Evolutionary conservation across 2,329 filamentous ascomycete genomes (phyloP).

Genomic region (Kalmusia sp.): DNA sequence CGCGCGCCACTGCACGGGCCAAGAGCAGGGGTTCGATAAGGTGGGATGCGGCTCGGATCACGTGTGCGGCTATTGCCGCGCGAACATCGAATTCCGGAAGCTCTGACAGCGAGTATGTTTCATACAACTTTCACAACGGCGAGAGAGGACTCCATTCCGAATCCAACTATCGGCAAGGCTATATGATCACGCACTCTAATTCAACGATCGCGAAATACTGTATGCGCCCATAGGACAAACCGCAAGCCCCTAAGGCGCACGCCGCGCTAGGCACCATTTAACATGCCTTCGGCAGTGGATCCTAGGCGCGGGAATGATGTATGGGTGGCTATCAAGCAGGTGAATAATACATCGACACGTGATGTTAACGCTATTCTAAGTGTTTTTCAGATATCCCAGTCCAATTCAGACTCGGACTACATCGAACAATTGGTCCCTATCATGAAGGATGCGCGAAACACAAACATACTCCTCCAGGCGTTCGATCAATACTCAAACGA

Average conservation of each 20-base stretch:
- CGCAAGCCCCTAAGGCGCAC: neutral
- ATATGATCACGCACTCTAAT: neutral
- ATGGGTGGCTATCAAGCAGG: slow-evolving; percentile 58
- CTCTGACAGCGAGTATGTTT: slow-evolving; percentile 25
- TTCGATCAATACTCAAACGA: slow-evolving; percentile 83
- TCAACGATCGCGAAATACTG: neutral
- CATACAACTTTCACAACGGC: slow-evolving; percentile 14
- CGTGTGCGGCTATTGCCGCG: slow-evolving; percentile 9
- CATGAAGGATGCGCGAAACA: slow-evolving; percentile 84
- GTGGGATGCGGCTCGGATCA: slow-evolving; percentile 19
- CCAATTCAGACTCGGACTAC: slow-evolving; percentile 90
- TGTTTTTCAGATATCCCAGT: slow-evolving; percentile 79
- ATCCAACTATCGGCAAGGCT: neutral
- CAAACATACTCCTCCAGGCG: slow-evolving; percentile 79
- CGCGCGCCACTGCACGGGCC: slow-evolving; percentile 25
- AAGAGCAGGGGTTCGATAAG: slow-evolving; percentile 13
- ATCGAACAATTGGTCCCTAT: slow-evolving; percentile 95
- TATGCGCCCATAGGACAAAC: neutral
- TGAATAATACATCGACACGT: slow-evolving; percentile 34
- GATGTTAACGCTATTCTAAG: slow-evolving; percentile 3
- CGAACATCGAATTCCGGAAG: slow-evolving; percentile 9
- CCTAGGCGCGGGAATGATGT: slow-evolving; percentile 58
- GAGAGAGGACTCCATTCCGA: neutral
- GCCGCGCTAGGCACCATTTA: slow-evolving; percentile 18
- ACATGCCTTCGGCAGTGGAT: slow-evolving; percentile 49